Evolutionary conservation across 257 asterid genomes (phyloP), one percentile per base, ranked within the genome.

Genomic region (Verbena officinalis): DNA sequence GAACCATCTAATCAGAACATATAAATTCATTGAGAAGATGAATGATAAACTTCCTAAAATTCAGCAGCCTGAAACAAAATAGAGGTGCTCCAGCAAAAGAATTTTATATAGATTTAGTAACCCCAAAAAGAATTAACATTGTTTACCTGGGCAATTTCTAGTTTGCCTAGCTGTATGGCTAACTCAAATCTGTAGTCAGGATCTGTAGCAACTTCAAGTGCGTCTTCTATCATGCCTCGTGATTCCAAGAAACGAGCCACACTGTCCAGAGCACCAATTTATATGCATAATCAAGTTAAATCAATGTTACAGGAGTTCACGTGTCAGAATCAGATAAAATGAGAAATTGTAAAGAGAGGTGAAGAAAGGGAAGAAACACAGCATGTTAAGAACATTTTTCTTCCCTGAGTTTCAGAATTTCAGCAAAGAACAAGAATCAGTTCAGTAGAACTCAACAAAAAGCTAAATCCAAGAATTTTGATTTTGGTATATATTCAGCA

Each of bases 221-320:
- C 99, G 56, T 90, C 96, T 81, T 79, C 94, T 62, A 81, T 77
- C 96, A 90, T 94, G 52, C 92, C 99, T 39, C 99, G 90, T 45
- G 99, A 94, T 74, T 94, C 98, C 87, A 91, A 78, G 86, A 91
- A 91, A 68, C 73, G 96, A 45, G 96, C 98, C 68, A 91, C 98
- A 81, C 98, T 91, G 73, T 16, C 20, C 61, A 61, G 36, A 60
- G 11, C 7, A 62, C 59, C 22, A 64, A 38, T 5, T 43, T 53
- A 11, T 27, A 51, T 45, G 12, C 50, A 24, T 12, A 24, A 40
- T 68, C 64, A 62, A 44, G 40, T 21, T 12, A 55, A 30, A 54
- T 14, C 67, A 62, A 49, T 62, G 36, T 15, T 48, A 60, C 53
- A 59, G 40, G 44, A 39, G 67, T 30, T 33, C 34, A 58, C 21